Base-by-base conservation (phyloP, 2,329 filamentous ascomycete species). In the Sclerotinia minor region DNA sequence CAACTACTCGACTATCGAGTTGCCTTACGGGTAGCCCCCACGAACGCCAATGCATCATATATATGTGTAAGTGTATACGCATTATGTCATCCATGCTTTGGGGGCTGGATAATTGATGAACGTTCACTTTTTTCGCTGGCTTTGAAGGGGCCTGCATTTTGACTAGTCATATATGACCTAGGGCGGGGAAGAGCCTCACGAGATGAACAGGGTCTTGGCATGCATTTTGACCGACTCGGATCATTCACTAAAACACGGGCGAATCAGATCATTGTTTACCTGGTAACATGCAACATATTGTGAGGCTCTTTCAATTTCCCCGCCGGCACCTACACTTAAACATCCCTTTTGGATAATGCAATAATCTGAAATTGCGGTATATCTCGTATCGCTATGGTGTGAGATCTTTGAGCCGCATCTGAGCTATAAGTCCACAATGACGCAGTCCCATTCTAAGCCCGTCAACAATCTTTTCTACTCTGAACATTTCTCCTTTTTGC, bases 1-100 rank as follows among this genome's bases (percentile, higher is more conserved):
- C 59, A 61, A 61, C 35, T 3, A 26, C 35, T 57, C 54, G 54
- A 57, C n/a, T 57, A 57, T 57, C 45, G 59, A 50, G 45, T 50
- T 26, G 29, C 45, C 45, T 61, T 21, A 47, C 29, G 45, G 21
- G 17, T 17, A 38, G 21, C n/a, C 24, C 24, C n/a, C 2, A 35
- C 29, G 21, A 57, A 35, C 52, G 53, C 5, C 26, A 49, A 7
- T 21, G 8, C 26, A 49, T 49, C 19, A 17, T 35, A 21, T 38
- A 13, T 38, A 1, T 13, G 32, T 55, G 1, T 35, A 32, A 21
- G 13, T 60, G 44, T 19, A 29, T 49, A 19, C 8, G 21, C 44
- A n/a, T 60, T 4, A 26, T n/a, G n/a, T 35, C 49, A 49, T 49
- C 21, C 26, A 49, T 49, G 26, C 24, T 35, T 38, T 11, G 21